Base-by-base conservation (phyloP, 2,329 filamentous ascomycete species). In the Xylariaceae sp. region DNA sequence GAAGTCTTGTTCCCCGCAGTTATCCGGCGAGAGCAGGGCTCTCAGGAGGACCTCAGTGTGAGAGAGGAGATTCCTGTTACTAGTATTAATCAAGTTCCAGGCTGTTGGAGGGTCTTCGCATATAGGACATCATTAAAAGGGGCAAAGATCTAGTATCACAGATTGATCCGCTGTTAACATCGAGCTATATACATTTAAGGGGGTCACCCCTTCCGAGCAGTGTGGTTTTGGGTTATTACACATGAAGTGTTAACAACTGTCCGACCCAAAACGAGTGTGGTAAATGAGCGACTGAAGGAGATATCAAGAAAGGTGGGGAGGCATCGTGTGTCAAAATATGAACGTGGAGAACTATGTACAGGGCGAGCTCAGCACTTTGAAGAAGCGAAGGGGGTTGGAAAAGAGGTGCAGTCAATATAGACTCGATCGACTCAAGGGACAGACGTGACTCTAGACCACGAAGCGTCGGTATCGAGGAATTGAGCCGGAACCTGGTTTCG, bases 401-500 rank as follows among this genome's bases (percentile, higher is more conserved):
- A 10, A 12, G 45, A 45, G 2, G 41, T 16, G 16, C 2, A 39
- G 19, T n/a, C 7, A 34, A 18, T 7, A 28, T 31, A 13, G 17
- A 36, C 12, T 28, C 17, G 6, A 33, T 18, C 14, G 11, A 33
- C n/a, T 13, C 13, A 31, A 41, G 5, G 1, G 4, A 5, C 17
- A 6, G n/a, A 42, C 17, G 6, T 5, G 18, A 17, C 17, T 42
- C 31, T 56, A 57, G 17, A 55, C 22, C 18, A 36, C 13, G 45
- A 57, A 55, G 16, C 55, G 55, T 31, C 52, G 52, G 41, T 55
- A 55, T 6, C 55, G 55, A 22, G 55, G 55, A 19, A 55, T 53
- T 5, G 55, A 48, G 17, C 22, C 22, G 22, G 22, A 28, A 28
- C 49, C 18, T n/a, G 48, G 42, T 16, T 17, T 28, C 2, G 51